phyloP scores from a whole-genome alignment of 495 filamentous ascomycete genomes.

The Friedmanniomyces simplex region DNA sequence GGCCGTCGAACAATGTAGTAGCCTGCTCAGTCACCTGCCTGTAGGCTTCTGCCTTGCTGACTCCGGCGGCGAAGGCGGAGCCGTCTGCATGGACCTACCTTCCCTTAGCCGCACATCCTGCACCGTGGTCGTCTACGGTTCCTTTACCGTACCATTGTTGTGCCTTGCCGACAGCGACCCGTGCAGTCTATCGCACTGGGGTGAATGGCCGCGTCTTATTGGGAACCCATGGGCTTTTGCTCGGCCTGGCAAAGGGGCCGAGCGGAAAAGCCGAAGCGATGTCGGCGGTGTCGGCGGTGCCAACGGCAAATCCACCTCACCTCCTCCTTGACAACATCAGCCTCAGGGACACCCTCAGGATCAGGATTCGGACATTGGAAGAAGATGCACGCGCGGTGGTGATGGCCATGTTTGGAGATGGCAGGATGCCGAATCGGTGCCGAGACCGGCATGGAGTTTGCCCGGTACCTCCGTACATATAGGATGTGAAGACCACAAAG shows the following conservation, averaged over 20 bases:
- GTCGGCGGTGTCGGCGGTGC: no score
- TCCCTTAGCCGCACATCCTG: not conserved
- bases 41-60: conserved; percentile 69
- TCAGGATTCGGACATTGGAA: no score
- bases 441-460: not conserved
- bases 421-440: not conserved
- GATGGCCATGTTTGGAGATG: no score
- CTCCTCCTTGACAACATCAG: not conserved
- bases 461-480: not conserved
- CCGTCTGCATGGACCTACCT: conserved; percentile 76
- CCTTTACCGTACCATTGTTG: not conserved
- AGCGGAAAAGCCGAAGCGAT: no score
- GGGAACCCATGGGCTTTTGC: no score
- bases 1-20: conserved; percentile 59
- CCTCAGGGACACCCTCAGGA: not conserved
- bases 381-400: no score
- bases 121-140: not conserved
- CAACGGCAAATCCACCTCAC: not conserved
- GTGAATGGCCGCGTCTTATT: no score
- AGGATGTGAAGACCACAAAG: not conserved
- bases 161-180: not conserved
- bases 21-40: conserved; percentile 62
- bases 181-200: no score
- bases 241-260: no score
- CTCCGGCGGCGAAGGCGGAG: conserved; percentile 55